Base-by-base conservation (phyloP, 148 eudicot genomes). In the Salicornia ramosissima region DNA sequence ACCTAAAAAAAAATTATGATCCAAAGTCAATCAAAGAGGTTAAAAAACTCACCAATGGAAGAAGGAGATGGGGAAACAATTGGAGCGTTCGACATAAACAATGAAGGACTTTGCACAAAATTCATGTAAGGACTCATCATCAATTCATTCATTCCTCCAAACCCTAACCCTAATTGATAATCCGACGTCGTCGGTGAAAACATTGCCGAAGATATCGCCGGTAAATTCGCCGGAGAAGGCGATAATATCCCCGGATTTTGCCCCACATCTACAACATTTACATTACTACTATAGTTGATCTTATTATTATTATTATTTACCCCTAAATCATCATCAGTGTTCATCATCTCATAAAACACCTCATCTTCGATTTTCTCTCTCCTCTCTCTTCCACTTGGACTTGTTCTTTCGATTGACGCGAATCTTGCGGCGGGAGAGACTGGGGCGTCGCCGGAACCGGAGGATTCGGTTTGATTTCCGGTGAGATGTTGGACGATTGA, bases 351-450 rank as follows among this genome's bases (percentile, higher is more conserved):
- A 4, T n/a, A 0, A 22, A 7, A 8, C 13, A 25, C 49, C 0
- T 31, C 71, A 2, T 36, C 16, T 12, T 45, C 77, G 53, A 15
- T 31, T 33, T 33, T 66, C 75, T 72, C 74, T 72, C 67, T 59
- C 75, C 60, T 34, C 5, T 54, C 82, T 22, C 81, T 70, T 58
- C 73, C 83, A 13, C 26, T 62, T 33, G 93, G 90, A 51, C 93
- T 90, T 18, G 83, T 69, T 64, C 82, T 71, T 75, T 90, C 89
- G 6, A 80, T 69, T 4, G 87, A 80, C 4, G 96, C 96, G 19
- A 86, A 30, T 55, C 93, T 73, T 15, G 85, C 94, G n/a, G 96
- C 91, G 67, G 91, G 96, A 0, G 96, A 88, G 0, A 67, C 73
- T 58, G 64, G 93, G 69, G 39, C 71, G 3, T 33, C 78, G 24